Percentiles rank a stretch among this genome's conserved stretches.
These are phyloP conservation scores for Anthostomella pinea DNA, from an alignment of 2,329 filamentous ascomycete genomes.

Conservation along the genomic window DNA sequence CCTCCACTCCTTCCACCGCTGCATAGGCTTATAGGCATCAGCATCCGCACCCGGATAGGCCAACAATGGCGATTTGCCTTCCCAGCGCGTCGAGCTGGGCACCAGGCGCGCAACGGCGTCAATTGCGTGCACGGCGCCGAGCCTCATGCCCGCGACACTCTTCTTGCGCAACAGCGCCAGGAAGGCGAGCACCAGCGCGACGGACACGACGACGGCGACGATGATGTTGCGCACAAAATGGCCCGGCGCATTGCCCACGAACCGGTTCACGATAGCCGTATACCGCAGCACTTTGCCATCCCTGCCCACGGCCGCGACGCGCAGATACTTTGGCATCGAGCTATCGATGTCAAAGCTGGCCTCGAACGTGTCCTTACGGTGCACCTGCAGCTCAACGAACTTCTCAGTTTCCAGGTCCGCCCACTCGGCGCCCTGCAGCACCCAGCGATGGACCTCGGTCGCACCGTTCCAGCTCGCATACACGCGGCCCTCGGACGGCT, in stretches of 20 bases:
- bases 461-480: conserved; percentile 47
- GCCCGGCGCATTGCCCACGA: conserved; percentile 7
- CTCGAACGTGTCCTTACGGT: conserved; percentile 12
- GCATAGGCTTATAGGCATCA: background rate
- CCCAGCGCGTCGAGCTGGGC: background rate
- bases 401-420: conserved; percentile 4
- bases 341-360: conserved; percentile 7
- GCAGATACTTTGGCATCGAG: conserved; percentile 17
- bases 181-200: background rate
- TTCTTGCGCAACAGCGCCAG: conserved; percentile 7
- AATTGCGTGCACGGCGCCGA: conserved; percentile 4
- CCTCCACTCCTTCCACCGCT: conserved; percentile 12
- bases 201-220: background rate
- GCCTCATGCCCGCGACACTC: conserved; percentile 7
- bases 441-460: conserved; percentile 34
- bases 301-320: conserved; percentile 12
- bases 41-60: background rate
- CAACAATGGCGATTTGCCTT: too few species aligned
- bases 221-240: conserved; percentile 4
- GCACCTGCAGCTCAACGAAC: conserved; percentile 7
- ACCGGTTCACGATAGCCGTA: conserved; percentile 11
- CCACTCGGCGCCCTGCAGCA: conserved; percentile 18
- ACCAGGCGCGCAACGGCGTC: conserved; percentile 2
- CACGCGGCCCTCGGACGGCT: conserved; percentile 19
- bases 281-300: conserved; percentile 11